phyloP scores from a whole-genome alignment of 805 yeast genomes.

The Ogataea nitratoaversa region DNA sequence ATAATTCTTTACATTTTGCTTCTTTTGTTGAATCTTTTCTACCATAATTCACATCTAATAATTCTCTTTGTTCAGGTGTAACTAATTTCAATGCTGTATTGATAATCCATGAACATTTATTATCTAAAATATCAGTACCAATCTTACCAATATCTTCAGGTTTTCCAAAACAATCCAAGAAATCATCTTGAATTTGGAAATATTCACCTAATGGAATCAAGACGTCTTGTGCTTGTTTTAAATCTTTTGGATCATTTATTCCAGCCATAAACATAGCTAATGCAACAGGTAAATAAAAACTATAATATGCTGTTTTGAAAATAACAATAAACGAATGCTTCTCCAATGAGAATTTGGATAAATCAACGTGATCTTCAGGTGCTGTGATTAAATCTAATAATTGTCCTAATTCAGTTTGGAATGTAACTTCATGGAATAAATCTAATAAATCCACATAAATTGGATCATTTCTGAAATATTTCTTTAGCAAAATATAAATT shows the following conservation, averaged over 20 bases:
- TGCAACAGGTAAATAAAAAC: slow-evolving; percentile 96
- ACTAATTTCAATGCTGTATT: slow-evolving; percentile 85
- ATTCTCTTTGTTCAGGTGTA: slow-evolving; percentile 72
- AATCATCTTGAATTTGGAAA: slow-evolving; percentile 98
- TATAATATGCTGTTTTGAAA: slow-evolving; percentile 95
- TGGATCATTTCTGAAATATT: slow-evolving; percentile 74
- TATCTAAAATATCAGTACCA: slow-evolving; percentile 97
- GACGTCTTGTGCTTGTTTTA: slow-evolving; percentile 83
- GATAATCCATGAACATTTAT: slow-evolving; percentile 97
- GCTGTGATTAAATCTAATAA: slow-evolving; percentile 93
- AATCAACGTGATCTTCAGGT: slow-evolving; percentile 91
- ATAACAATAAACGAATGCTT: slow-evolving; percentile 95
- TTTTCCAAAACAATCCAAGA: slow-evolving; percentile 93
- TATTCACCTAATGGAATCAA: slow-evolving; percentile 95
- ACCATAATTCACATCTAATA: slow-evolving; percentile 89
- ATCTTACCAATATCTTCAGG: slow-evolving; percentile 97
- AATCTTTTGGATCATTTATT: slow-evolving; percentile 59
- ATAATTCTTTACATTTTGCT: slow-evolving; percentile 65
- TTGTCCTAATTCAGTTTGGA: slow-evolving; percentile 97
- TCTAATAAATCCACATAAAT: slow-evolving; percentile 90
- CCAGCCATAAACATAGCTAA: slow-evolving; percentile 95
- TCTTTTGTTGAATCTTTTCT: slow-evolving; percentile 68
- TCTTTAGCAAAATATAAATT: slow-evolving; percentile 82
- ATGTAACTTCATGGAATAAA: slow-evolving; percentile 93
- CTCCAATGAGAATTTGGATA: slow-evolving; percentile 76